Percentiles rank a stretch among this genome's conserved stretches.
Evolutionary conservation across 2,329 filamentous ascomycete species (phyloP).

Genomic region (Fusarium sp.): DNA sequence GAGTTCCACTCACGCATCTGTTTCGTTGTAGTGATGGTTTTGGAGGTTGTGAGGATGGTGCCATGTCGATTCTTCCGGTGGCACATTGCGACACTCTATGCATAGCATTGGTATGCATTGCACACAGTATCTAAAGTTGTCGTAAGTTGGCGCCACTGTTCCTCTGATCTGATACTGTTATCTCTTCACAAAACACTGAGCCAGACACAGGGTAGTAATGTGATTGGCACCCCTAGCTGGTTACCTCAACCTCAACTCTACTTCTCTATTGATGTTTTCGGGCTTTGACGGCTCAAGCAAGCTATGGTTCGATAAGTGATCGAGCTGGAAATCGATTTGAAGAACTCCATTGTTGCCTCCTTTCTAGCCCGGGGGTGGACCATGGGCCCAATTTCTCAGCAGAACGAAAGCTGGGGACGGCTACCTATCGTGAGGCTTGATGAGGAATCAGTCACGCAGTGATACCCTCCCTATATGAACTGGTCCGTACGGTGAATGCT

Average conservation of each 20-base stretch:
- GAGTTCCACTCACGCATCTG: slow-evolving; percentile 32
- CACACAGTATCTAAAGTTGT: background rate
- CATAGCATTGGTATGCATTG: background rate
- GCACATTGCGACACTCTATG: slow-evolving; percentile 2
- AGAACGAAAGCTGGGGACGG: slow-evolving; percentile 20
- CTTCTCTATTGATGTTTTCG: slow-evolving; percentile 1
- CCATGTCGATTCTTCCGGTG: slow-evolving; percentile 24
- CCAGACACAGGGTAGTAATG: slow-evolving; percentile 11
- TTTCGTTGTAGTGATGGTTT: slow-evolving; percentile 3
- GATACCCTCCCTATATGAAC: background rate
- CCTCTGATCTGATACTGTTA: slow-evolving; percentile 18
- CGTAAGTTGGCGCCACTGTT: slow-evolving; percentile 24
- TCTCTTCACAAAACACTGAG: slow-evolving; percentile 6
- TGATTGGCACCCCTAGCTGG: slow-evolving; percentile 10
- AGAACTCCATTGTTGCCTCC: slow-evolving; percentile 14
- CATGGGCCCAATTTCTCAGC: slow-evolving; percentile 1
- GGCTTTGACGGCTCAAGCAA: slow-evolving; percentile 26
- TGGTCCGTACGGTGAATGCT: background rate
- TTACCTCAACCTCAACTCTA: slow-evolving; percentile 1
- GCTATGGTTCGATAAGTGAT: slow-evolving; percentile 11
- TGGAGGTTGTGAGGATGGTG: slow-evolving; percentile 22
- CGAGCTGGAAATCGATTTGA: background rate
- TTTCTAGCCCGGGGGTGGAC: slow-evolving; percentile 19
- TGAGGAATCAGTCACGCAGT: background rate
- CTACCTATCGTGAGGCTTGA: background rate